These are phyloP conservation scores for Cafeteria roenbergensis DNA, from an alignment of 108 stramenopile genomes.

Conservation along the genomic window DNA sequence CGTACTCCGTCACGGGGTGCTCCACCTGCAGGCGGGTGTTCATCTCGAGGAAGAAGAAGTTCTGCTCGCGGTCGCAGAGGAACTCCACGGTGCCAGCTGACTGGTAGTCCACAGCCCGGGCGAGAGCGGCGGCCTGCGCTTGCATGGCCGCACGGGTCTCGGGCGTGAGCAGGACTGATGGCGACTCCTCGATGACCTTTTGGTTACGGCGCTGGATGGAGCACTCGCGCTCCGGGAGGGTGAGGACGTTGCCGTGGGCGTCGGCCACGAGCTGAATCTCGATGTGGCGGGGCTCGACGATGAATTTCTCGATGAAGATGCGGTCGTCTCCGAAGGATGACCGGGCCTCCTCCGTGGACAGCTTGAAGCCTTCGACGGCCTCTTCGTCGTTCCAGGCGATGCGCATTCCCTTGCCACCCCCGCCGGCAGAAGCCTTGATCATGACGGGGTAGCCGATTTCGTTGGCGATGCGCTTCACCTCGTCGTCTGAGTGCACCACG, in stretches of 20 bases:
- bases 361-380: conserved; percentile 57
- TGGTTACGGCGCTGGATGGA: conserved; percentile 87
- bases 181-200: conserved; percentile 92
- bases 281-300: conserved; percentile 87
- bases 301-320: conserved; percentile 85
- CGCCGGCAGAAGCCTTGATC: conserved; percentile 91
- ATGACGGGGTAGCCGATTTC: conserved; percentile 94
- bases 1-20: conserved; percentile 87
- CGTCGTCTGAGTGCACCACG: conserved; percentile 14
- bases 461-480: conserved; percentile 39
- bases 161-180: conserved; percentile 39
- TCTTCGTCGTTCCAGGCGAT: conserved; percentile 67
- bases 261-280: conserved; percentile 90
- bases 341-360: conserved; percentile 65
- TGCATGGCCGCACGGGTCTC: conserved; percentile 67
- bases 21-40: conserved; percentile 84
- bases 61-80: conserved; percentile 61
- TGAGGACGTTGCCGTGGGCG: conserved; percentile 55
- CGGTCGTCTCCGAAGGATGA: conserved; percentile 76
- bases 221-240: conserved; percentile 86
- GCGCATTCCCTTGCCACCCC: conserved; percentile 97
- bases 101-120: conserved; percentile 61
- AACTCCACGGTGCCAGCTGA: conserved; percentile 94
- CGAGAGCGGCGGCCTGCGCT: conserved; percentile 59
- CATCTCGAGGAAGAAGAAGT: conserved; percentile 98